Conservation (phyloP, 345 rosid species). For the Syzygium oleosum region DNA sequence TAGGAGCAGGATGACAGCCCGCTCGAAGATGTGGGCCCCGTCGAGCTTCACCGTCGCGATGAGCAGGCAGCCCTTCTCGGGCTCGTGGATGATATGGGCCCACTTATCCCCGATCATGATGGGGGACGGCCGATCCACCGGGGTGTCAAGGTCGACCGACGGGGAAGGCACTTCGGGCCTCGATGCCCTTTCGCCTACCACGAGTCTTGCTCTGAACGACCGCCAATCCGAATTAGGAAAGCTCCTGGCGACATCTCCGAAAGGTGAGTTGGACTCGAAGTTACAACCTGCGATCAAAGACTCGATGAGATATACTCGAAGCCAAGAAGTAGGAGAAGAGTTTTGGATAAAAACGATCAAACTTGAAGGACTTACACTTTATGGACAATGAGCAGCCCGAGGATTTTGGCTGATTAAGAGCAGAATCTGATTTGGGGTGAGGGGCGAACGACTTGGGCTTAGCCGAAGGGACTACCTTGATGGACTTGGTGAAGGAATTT, state of each 20-base stretch:
- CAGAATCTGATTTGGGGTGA: slow-evolving; percentile 25
- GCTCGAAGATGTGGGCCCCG: slow-evolving; percentile 78
- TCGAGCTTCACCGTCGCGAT: slow-evolving; percentile 86
- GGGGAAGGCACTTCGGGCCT: slow-evolving; percentile 25
- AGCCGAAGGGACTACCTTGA: slow-evolving; percentile 36
- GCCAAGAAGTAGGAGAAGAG: background rate
- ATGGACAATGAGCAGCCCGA: background rate
- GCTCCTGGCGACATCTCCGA: slow-evolving; percentile 14
- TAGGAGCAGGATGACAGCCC: slow-evolving; percentile 74
- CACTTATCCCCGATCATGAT: slow-evolving; percentile 47
- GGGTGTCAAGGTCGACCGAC: slow-evolving; percentile 22
- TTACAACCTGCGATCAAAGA: slow-evolving; percentile 38
- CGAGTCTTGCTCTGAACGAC: slow-evolving; percentile 68
- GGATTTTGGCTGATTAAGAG: slow-evolving; percentile 21
- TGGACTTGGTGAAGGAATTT: slow-evolving; percentile 39
- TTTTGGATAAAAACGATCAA: background rate
- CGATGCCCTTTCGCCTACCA: slow-evolving; percentile 37
- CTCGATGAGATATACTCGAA: background rate
- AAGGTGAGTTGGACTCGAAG: slow-evolving; percentile 12
- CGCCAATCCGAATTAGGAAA: slow-evolving; percentile 49
- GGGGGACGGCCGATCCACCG: slow-evolving; percentile 16
- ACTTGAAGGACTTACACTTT: background rate
- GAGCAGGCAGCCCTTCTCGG: slow-evolving; percentile 80
- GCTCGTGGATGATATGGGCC: slow-evolving; percentile 74
- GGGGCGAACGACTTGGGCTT: slow-evolving; percentile 16